Evolutionary conservation across 129 eudicot genomes (phyloP).

Genomic region (Pulicaria dysenterica): DNA sequence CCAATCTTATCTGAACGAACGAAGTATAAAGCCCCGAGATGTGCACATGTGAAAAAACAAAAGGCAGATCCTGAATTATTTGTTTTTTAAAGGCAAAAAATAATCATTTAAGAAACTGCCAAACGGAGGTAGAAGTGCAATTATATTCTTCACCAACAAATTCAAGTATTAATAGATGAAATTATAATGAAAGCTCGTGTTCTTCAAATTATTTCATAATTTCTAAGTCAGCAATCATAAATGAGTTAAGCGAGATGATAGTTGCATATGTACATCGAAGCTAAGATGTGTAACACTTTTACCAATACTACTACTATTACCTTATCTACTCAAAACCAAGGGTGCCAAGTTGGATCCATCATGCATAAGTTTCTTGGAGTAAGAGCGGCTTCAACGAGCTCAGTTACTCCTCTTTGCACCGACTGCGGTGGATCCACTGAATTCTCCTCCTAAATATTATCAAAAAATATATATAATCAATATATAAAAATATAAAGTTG

Average conservation of each 20-base stretch:
- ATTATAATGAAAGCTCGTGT: background rate
- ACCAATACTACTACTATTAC: background rate
- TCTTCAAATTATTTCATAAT: slow-evolving; percentile 5
- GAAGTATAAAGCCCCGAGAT: too few relatives aligned
- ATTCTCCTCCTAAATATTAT: slow-evolving; percentile 70
- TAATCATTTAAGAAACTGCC: too few relatives aligned
- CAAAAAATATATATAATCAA: slow-evolving; percentile 1
- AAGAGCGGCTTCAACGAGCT: slow-evolving; percentile 91
- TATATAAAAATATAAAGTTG: background rate
- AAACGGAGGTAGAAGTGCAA: too few relatives aligned
- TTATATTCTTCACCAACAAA: too few relatives aligned
- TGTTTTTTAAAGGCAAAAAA: too few relatives aligned
- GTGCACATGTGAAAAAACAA: too few relatives aligned
- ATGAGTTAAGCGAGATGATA: background rate
- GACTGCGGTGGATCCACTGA: slow-evolving; percentile 94
- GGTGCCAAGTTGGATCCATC: slow-evolving; percentile 99
- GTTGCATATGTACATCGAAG: slow-evolving; percentile 28
- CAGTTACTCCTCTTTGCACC: slow-evolving; percentile 90
- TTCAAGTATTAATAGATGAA: background rate
- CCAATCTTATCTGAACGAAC: too few relatives aligned
- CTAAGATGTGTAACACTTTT: background rate
- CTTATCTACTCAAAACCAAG: slow-evolving; percentile 65
- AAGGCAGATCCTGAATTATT: too few relatives aligned
- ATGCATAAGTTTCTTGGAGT: slow-evolving; percentile 91
- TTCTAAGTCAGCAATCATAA: slow-evolving; percentile 11